Base-by-base conservation (phyloP, 2,329 filamentous ascomycete species). In the Tolypocladium guangdongense region DNA sequence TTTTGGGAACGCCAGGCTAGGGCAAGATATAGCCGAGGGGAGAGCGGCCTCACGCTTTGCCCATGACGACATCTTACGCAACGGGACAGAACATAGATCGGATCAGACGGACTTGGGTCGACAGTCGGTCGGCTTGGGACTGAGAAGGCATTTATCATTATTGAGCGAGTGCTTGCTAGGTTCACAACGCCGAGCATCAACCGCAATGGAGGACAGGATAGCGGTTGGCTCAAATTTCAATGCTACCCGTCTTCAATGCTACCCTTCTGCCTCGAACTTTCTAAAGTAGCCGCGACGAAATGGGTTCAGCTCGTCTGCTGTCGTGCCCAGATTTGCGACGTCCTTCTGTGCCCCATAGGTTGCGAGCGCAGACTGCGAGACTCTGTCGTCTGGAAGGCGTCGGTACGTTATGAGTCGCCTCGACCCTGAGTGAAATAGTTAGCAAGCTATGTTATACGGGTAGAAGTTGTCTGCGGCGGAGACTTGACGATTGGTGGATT, bases 341-440 rank as follows among this genome's bases (percentile, higher is more conserved):
- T 57, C 59, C 58, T 66, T 63, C 20, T 63, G 63, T 20, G 56
- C 59, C n/a, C 58, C 54, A 50, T 71, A 71, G 41, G 63, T 60
- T 48, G 66, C 64, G 24, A 81, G 63, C 8, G 72, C 72, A 1
- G 65, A 63, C 12, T 61, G 56, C 51, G 78, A 75, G 8, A 88
- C 76, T 36, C 77, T 72, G 12, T 65, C 72, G 60, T 89, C 83
- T 0, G 80, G 76, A 22, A 88, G 72, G 51, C 90, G 81, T 46
- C 83, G 78, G 68, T 97, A 97, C 0, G 90, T 95, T 51, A 97
- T 86, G 37, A 99, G 75, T 59, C 90, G 81, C 55, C 93, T 81
- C 22, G 90, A 93, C 93, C 91, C 87, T 90, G 49, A 18, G 2
- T 27, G 47, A n/a, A 35, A 20, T 51, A 39, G 54, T 64, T 54